Evolutionary conservation across 1,284 basidiomycete species (phyloP), one percentile per base, ranked within the genome.

Genomic region (Xerocomus nothofagi): DNA sequence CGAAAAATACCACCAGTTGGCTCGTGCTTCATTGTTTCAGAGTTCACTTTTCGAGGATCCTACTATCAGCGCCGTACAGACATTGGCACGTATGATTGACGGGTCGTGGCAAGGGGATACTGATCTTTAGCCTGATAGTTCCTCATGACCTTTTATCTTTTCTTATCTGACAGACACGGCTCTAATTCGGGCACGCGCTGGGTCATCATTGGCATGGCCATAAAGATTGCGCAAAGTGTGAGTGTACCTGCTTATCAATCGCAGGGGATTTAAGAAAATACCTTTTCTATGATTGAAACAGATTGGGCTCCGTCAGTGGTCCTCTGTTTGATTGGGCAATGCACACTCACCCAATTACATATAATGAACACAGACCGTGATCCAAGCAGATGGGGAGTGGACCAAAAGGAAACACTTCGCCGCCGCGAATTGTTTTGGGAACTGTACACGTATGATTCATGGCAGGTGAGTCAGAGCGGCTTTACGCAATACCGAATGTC

Each of bases 161-260:
- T 88, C 70, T 70, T 89, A 51, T 77, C 80, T 48, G 86, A 89
- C 67, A 77, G 85, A 55, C 84, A 88, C 63, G 85, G 85, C 15
- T 82, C 78, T 23, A 80, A 76, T 56, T 82, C 83, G 53, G 86
- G 86, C 15, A 79, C 81, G n/a, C 76, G 87, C 31, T 89, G 86
- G 86, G 80, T 81, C 8, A 81, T 86, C 50, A 88, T 88, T 77
- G 88, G 87, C 20, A 76, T 89, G 44, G 83, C 87, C 17, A 81
- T 88, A 52, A 90, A 88, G 69, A 72, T 89, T 50, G 84, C 81
- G 29, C 84, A 90, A 63, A 87, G 84, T 63, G 87, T 90, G 60
- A 75, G 86, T 77, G 26, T 56, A 18, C 55, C 50, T 47, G 44
- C 45, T 48, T 53, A 47, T 56, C 43, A 41, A 52, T 48, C 17